Conservation (phyloP, 177 flowering plant genomes). For the Vitis hybrid region DNA sequence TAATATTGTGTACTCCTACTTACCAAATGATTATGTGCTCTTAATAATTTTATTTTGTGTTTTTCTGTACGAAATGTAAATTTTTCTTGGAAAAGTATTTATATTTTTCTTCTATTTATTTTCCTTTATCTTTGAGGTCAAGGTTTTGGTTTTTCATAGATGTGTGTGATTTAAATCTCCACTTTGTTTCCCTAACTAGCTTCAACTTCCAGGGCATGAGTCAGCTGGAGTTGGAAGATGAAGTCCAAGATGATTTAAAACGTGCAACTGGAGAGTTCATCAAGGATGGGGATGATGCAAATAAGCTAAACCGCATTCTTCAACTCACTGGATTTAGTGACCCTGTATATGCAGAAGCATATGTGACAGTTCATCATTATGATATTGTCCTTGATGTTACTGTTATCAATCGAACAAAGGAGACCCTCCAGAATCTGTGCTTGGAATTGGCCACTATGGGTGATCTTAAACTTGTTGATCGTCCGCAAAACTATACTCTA, state of each 20-base stretch:
- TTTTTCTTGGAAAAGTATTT: no score
- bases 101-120: no score
- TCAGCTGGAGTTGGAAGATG: slow-evolving; percentile 94
- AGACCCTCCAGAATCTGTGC: slow-evolving; percentile 87
- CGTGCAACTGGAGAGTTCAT: slow-evolving; percentile 94
- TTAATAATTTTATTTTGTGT: no score
- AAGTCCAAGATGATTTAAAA: slow-evolving; percentile 85
- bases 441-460: slow-evolving; percentile 96
- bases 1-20: no score
- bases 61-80: no score
- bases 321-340: slow-evolving; percentile 93
- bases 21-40: no score
- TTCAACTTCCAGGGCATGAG: slow-evolving; percentile 60
- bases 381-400: slow-evolving; percentile 95
- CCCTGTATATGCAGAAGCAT: slow-evolving; percentile 95
- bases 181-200: no score
- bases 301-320: slow-evolving; percentile 81
- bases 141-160: no score
- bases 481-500: slow-evolving; percentile 90
- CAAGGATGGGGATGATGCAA: slow-evolving; percentile 66
- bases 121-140: no score
- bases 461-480: slow-evolving; percentile 90
- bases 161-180: no score
- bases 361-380: slow-evolving; percentile 93
- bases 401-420: slow-evolving; percentile 82